A percentile compares a stretch with the other conserved stretches of the same genome.
phyloP scores from a whole-genome alignment of 768 basidiomycete genomes.

The Lactarius trivialis region DNA sequence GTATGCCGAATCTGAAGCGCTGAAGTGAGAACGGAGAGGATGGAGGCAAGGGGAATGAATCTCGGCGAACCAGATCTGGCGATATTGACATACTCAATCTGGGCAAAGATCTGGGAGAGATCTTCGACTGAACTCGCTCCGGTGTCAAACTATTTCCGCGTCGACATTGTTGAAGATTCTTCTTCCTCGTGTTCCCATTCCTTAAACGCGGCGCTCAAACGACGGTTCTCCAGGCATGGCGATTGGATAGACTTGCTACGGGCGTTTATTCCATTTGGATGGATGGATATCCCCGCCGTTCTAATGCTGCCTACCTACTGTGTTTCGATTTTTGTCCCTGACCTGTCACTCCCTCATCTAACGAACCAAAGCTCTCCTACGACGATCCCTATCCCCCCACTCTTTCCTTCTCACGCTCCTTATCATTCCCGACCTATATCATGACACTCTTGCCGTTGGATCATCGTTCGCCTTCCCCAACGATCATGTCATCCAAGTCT shows the following conservation, averaged over 20 bases:
- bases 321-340: constrained; percentile 18
- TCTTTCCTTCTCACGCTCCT: neutral
- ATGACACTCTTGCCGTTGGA: neutral
- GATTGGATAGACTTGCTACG: neutral
- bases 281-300: constrained; percentile 3
- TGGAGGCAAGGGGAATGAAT: neutral
- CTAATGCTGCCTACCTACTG: neutral
- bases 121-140: constrained; percentile 18
- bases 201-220: neutral
- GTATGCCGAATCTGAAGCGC: neutral
- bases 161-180: neutral
- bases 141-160: constrained; percentile 12
- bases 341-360: constrained; percentile 10
- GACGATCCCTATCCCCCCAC: neutral
- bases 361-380: neutral
- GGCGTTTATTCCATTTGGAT: constrained; percentile 1
- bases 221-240: neutral
- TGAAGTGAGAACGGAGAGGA: neutral
- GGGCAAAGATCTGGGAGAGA: constrained; percentile 3
- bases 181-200: neutral
- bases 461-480: neutral
- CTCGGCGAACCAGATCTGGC: constrained; percentile 5
- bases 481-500: neutral
- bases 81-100: constrained; percentile 15
- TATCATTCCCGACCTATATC: neutral